These are phyloP conservation scores for Combretum micranthum DNA, from an alignment of 345 rosid species.

Conservation along the genomic window DNA sequence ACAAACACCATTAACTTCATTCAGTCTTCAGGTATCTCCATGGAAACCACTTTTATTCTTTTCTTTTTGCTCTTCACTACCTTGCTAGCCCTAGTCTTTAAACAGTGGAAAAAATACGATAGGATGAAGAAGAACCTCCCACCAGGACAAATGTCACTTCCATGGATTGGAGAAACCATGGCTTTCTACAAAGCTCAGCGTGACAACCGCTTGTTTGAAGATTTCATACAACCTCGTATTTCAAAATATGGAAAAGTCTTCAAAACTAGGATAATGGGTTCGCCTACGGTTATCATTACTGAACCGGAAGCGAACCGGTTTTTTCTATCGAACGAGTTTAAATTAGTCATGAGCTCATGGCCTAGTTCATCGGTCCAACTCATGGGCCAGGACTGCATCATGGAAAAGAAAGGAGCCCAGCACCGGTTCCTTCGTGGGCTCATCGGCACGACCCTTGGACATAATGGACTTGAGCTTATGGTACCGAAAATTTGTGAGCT, in stretches of 20 bases:
- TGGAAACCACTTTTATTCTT: slow-evolving; percentile 5
- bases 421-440: slow-evolving; percentile 42
- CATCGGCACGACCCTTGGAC: slow-evolving; percentile 35
- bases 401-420: slow-evolving; percentile 58
- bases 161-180: slow-evolving; percentile 68
- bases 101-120: slow-evolving; percentile 12
- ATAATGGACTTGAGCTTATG: slow-evolving; percentile 32
- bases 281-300: slow-evolving; percentile 53
- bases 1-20: neutral
- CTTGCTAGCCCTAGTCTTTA: slow-evolving; percentile 22
- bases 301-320: slow-evolving; percentile 64
- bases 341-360: slow-evolving; percentile 73
- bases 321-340: slow-evolving; percentile 63
- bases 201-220: slow-evolving; percentile 46
- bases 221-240: slow-evolving; percentile 51
- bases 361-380: slow-evolving; percentile 63
- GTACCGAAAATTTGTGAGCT: slow-evolving; percentile 48
- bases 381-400: slow-evolving; percentile 62
- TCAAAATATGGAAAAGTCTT: slow-evolving; percentile 54
- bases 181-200: slow-evolving; percentile 63
- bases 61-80: slow-evolving; percentile 34
- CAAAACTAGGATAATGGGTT: slow-evolving; percentile 67
- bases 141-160: slow-evolving; percentile 62
- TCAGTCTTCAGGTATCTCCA: slow-evolving; percentile 3
- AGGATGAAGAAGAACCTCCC: slow-evolving; percentile 36